Evolutionary conservation across 768 basidiomycete genomes (phyloP), one percentile per base, ranked within the genome.

Genomic region (Pleurotus citrinopileatus): DNA sequence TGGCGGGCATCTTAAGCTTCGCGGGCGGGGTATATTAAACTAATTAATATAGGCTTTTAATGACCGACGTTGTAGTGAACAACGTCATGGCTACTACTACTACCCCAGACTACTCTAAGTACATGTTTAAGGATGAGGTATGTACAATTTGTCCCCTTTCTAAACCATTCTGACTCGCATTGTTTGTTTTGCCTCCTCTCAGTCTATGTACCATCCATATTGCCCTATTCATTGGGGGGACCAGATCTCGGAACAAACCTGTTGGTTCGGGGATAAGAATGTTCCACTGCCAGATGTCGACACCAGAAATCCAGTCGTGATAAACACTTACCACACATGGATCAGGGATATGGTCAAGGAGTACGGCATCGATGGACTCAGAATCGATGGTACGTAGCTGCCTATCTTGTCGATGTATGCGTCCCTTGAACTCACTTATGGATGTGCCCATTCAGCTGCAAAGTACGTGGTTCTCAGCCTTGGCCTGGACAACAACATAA

Each of bases 1-100:
- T 44, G 17, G 20, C 22, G 17, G 45, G 15, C 22, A 51, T 12
- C 29, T 36, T 51, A n/a, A 36, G 9, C 29, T 52, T 32, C 19
- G 13, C 12, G 36, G 38, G 17, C 13, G 38, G 12, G n/a, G n/a
- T n/a, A n/a, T n/a, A n/a, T n/a, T n/a, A n/a, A n/a, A n/a, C n/a
- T n/a, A n/a, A n/a, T n/a, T n/a, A n/a, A n/a, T n/a, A n/a, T 26
- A 76, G 75, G 83, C 91, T 86, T 66, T 72, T 94, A 57, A 93
- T 92, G 89, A 83, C 93, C 44, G 91, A 94, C 62, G 69, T 89
- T 27, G 88, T 94, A 34, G 82, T 89, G 28, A 94, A 94, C 67
- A 89, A 94, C 67, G 90, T 95, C 46, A 92, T 91, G 78, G 72
- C 86, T 1, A 80, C 83, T 2, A 79, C 82, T 2, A 73, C 70